A percentile compares a stretch with the other conserved stretches of the same genome.
phyloP scores from a whole-genome alignment of 495 filamentous ascomycete genomes.

The Hyaloscypha variabilis region DNA sequence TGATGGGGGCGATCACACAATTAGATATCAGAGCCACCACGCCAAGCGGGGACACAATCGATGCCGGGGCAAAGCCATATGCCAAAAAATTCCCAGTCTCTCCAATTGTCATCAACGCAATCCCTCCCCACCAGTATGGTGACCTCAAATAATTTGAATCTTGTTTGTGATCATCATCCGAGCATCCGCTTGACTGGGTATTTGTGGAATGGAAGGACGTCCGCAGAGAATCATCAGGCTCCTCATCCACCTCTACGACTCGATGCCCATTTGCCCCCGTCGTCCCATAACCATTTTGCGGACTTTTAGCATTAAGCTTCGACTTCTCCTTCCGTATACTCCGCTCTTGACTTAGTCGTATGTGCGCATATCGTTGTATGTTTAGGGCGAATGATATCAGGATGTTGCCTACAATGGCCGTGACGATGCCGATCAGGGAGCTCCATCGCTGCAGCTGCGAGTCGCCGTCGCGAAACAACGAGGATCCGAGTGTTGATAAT shows the following conservation, averaged over 20 bases:
- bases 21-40: slow-evolving; percentile 96
- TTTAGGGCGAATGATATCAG: slow-evolving; percentile 95
- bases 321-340: slow-evolving; percentile 47
- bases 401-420: slow-evolving; percentile 88
- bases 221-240: slow-evolving; percentile 51
- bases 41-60: slow-evolving; percentile 94
- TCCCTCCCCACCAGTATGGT: slow-evolving; percentile 94
- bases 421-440: slow-evolving; percentile 90
- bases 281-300: slow-evolving; percentile 42
- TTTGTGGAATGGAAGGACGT: slow-evolving; percentile 47
- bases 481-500: background rate
- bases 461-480: slow-evolving; percentile 27
- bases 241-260: slow-evolving; percentile 32
- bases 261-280: slow-evolving; percentile 34
- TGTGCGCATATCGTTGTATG: slow-evolving; percentile 94
- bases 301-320: slow-evolving; percentile 33
- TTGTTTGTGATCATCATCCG: slow-evolving; percentile 29
- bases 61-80: slow-evolving; percentile 97
- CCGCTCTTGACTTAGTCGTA: slow-evolving; percentile 62
- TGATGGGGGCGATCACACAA: slow-evolving; percentile 89
- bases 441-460: slow-evolving; percentile 75
- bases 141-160: slow-evolving; percentile 70
- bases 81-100: slow-evolving; percentile 96
- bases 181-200: slow-evolving; percentile 40
- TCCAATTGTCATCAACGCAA: slow-evolving; percentile 87